Conservation (phyloP, 1,284 basidiomycete genomes). For the Ustilago crameri region DNA sequence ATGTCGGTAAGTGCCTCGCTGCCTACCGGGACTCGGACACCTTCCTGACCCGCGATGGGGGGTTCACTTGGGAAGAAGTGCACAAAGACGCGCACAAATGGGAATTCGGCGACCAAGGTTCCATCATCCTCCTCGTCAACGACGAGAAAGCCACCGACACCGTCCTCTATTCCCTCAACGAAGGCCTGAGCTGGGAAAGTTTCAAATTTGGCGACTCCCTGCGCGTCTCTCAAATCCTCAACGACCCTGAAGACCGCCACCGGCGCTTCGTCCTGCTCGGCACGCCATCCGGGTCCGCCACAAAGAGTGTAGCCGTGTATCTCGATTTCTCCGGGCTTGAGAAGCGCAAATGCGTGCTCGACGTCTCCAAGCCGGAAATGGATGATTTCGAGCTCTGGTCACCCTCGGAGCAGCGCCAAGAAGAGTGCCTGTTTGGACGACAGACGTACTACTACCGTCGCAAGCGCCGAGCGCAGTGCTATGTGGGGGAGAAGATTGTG, state of each 20-base stretch:
- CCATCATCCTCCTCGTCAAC: constrained; percentile 90
- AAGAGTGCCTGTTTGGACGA: constrained; percentile 64
- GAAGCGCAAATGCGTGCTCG: constrained; percentile 57
- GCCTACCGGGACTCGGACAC: constrained; percentile 90
- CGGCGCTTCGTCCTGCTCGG: constrained; percentile 90
- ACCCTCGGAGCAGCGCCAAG: constrained; percentile 61
- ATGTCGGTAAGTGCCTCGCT: constrained; percentile 85
- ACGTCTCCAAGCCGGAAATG: constrained; percentile 42
- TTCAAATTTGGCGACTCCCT: constrained; percentile 86
- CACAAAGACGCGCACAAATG: constrained; percentile 97
- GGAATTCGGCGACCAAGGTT: constrained; percentile 98
- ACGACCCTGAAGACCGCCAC: constrained; percentile 89
- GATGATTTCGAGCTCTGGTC: constrained; percentile 68
- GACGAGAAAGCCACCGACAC: constrained; percentile 93
- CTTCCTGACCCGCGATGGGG: constrained; percentile 94
- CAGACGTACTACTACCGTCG: constrained; percentile 66
- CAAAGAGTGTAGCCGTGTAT: constrained; percentile 78
- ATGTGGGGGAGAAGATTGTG: constrained; percentile 58
- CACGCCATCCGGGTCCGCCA: constrained; percentile 71
- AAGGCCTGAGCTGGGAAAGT: constrained; percentile 86
- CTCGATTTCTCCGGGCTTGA: constrained; percentile 84
- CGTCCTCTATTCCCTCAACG: constrained; percentile 86
- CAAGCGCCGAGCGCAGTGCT: constrained; percentile 62
- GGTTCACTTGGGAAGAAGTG: constrained; percentile 97
- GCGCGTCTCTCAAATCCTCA: constrained; percentile 81